Percentiles rank a stretch among this genome's conserved stretches.
Evolutionary conservation across 208 protist species (phyloP).

Genomic region (Lotmaria passim): DNA sequence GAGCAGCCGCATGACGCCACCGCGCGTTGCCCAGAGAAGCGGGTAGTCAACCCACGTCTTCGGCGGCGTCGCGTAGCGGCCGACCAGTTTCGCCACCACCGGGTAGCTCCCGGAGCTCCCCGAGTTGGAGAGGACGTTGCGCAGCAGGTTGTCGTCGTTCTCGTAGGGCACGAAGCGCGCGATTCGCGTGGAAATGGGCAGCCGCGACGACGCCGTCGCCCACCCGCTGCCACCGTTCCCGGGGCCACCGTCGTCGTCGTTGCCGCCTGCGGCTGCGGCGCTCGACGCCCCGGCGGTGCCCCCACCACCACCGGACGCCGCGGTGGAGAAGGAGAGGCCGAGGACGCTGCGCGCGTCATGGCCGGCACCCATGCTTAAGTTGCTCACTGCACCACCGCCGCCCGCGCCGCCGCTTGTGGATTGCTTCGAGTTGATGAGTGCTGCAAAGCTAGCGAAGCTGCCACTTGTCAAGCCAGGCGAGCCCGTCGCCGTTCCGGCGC

Average conservation of each 20-base stretch:
- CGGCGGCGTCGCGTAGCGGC: constrained; percentile 68
- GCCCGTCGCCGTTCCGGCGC: background rate
- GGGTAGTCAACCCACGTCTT: constrained; percentile 78
- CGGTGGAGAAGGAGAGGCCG: constrained; percentile 13
- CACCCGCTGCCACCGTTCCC: background rate
- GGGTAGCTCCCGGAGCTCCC: constrained; percentile 28
- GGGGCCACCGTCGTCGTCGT: background rate
- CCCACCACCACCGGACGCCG: background rate
- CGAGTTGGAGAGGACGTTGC: constrained; percentile 49
- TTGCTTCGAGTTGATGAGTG: constrained; percentile 10
- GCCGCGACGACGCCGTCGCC: background rate
- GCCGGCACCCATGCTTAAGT: constrained; percentile 11
- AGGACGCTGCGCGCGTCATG: constrained; percentile 17
- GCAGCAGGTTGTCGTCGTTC: constrained; percentile 54
- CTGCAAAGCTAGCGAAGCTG: constrained; percentile 21
- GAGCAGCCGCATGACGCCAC: constrained; percentile 64
- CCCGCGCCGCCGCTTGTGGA: background rate
- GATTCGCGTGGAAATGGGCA: constrained; percentile 57
- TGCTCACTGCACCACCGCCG: constrained; percentile 1
- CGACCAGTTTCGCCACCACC: constrained; percentile 69
- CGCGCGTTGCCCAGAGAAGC: constrained; percentile 64
- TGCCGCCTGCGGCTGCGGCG: background rate
- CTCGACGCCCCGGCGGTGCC: background rate
- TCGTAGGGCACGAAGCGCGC: constrained; percentile 79
- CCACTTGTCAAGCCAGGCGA: constrained; percentile 7